Conservation (phyloP, 2,329 filamentous ascomycete genomes). For the Sclerotinia nivalis region DNA sequence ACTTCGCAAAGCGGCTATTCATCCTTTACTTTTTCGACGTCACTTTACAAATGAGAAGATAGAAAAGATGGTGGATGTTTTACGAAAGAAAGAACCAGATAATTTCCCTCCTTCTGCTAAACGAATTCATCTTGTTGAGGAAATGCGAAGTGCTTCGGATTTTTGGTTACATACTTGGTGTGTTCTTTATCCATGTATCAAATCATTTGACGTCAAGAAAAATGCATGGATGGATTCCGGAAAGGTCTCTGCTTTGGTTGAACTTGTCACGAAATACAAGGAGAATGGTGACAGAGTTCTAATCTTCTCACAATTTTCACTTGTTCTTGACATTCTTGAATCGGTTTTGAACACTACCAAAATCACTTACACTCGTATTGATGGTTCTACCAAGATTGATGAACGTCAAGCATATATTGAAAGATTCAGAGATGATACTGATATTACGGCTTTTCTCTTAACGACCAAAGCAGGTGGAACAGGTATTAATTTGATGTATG, state of each 20-base stretch:
- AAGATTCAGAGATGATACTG: slow-evolving; percentile 72
- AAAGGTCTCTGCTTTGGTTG: slow-evolving; percentile 79
- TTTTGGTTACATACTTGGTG: slow-evolving; percentile 68
- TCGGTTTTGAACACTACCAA: slow-evolving; percentile 72
- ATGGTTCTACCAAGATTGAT: slow-evolving; percentile 78
- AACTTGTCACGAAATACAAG: slow-evolving; percentile 72
- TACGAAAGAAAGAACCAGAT: slow-evolving; percentile 67
- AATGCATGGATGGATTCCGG: slow-evolving; percentile 65
- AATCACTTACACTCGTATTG: slow-evolving; percentile 81
- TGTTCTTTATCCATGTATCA: slow-evolving; percentile 56
- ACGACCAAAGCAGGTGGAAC: slow-evolving; percentile 95
- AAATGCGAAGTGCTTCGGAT: slow-evolving; percentile 60
- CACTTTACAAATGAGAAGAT: slow-evolving; percentile 76
- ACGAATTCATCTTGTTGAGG: slow-evolving; percentile 54
- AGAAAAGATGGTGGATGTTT: slow-evolving; percentile 72
- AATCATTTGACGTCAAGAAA: slow-evolving; percentile 56
- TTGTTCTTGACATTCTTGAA: slow-evolving; percentile 86
- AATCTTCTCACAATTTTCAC: slow-evolving; percentile 91
- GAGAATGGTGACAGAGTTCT: slow-evolving; percentile 82
- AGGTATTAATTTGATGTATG: slow-evolving; percentile 91
- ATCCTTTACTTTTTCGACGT: slow-evolving; percentile 82
- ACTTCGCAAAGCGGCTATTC: slow-evolving; percentile 87
- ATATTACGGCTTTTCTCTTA: slow-evolving; percentile 87
- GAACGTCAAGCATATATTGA: slow-evolving; percentile 87
- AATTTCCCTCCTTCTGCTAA: slow-evolving; percentile 51